Base-by-base conservation (phyloP, 106 monocot genomes). In the Apostasia shenzhenica region DNA sequence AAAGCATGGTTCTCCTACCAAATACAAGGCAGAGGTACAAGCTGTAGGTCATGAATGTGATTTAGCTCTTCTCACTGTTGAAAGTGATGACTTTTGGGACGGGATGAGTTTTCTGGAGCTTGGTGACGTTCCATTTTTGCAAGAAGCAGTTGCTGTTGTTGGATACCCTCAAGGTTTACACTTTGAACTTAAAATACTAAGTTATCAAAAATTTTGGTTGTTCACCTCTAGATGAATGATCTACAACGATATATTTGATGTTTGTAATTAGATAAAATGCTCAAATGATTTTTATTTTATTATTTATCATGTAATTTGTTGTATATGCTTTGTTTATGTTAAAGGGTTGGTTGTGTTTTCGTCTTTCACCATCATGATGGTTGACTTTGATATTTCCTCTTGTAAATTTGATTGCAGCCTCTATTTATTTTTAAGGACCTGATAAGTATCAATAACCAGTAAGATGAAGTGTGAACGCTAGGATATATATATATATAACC, bases 21-120 rank as follows among this genome's bases (percentile, higher is more conserved):
- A 99, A 63, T 99, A 93, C 60, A 90, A 85, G 54, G 99, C 99
- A 49, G 85, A 99, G 80, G 81, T 99, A 45, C 82, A 85, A 72
- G 99, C 99, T 70, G 70, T 99, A 54, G 99, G 99, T 3, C 99
- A 99, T 73, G 99, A 99, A 77, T 99, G 99, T 67, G 99, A 99
- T 81, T 75, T 99, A 55, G 99, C 99, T 49, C 82, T 99, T 78
- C 82, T 99, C 48, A 87, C 81, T 41, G 87, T 99, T 73, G 83
- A 90, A 54, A 93, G 59, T 52, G 81, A 99, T 77, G 93, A 99
- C 63, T 99, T 99, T 79, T 99, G 99, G 99, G 87, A 93, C n/a
- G 99, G 99, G 14, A 85, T 93, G 99, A 80, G 70, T 59, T 83
- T 71, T 67, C 73, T 99, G 48, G 90, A 99, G 70, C 85, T 99